Evolutionary conservation across 345 rosid species (phyloP).

Genomic region (Nasturtium officinale): DNA sequence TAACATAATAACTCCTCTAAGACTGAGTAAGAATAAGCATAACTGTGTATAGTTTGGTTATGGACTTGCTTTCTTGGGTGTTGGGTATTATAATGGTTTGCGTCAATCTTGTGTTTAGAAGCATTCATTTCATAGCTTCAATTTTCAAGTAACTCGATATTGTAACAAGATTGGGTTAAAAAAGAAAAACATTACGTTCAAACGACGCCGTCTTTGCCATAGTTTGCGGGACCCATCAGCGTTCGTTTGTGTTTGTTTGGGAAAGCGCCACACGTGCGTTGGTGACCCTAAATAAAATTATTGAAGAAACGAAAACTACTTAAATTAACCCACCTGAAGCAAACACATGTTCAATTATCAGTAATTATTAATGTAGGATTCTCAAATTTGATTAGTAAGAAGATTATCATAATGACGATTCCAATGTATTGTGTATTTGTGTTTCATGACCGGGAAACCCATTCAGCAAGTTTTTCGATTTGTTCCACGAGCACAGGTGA

Average conservation of each 20-base stretch:
- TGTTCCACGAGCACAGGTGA: slow-evolving; percentile 62
- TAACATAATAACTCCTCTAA: too few species aligned
- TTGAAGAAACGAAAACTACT: not conserved
- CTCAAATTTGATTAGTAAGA: not conserved
- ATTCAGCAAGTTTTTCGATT: slow-evolving; percentile 65
- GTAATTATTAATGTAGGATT: not conserved
- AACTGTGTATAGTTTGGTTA: too few species aligned
- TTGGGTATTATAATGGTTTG: too few species aligned
- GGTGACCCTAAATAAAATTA: not conserved
- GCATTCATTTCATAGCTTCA: not conserved
- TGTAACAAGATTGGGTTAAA: not conserved
- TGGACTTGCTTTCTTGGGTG: too few species aligned
- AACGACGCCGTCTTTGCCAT: slow-evolving; percentile 13
- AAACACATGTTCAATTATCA: not conserved
- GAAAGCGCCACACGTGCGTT: slow-evolving; percentile 30
- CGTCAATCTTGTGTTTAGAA: not conserved
- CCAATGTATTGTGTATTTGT: slow-evolving; percentile 22
- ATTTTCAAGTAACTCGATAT: not conserved
- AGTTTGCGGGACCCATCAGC: slow-evolving; percentile 9
- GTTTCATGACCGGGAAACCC: slow-evolving; percentile 59
- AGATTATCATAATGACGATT: not conserved
- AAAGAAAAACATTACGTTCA: not conserved
- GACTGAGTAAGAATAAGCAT: too few species aligned
- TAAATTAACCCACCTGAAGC: not conserved
- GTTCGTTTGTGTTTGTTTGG: slow-evolving; percentile 6